phyloP scores from a whole-genome alignment of 495 filamentous ascomycete genomes.

The Hyphodiscus hymeniophilus region DNA sequence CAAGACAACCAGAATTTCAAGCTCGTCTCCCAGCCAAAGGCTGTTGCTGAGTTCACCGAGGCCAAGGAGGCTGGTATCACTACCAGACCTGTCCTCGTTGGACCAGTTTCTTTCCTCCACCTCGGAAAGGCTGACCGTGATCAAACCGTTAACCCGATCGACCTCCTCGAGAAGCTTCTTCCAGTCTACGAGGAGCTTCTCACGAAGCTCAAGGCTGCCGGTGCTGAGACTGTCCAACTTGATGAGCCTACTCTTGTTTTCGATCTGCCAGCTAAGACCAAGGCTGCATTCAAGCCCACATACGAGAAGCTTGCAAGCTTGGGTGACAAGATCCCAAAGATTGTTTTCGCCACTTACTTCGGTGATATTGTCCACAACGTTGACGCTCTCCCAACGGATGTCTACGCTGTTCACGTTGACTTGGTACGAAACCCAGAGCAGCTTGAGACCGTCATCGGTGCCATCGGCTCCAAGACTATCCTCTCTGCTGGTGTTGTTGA shows the following conservation, averaged over 20 bases:
- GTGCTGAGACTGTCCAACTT: slow-evolving; percentile 92
- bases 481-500: slow-evolving; percentile 95
- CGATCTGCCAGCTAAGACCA: slow-evolving; percentile 77
- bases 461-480: slow-evolving; percentile 75
- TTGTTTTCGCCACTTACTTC: slow-evolving; percentile 93
- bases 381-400: slow-evolving; percentile 65
- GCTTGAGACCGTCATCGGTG: slow-evolving; percentile 67
- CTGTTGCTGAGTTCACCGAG: slow-evolving; percentile 87
- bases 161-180: slow-evolving; percentile 81
- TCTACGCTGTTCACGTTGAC: slow-evolving; percentile 86
- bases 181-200: slow-evolving; percentile 91
- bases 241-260: slow-evolving; percentile 96
- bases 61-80: slow-evolving; percentile 90
- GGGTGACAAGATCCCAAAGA: slow-evolving; percentile 67
- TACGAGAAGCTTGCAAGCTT: slow-evolving; percentile 79
- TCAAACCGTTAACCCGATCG: slow-evolving; percentile 84
- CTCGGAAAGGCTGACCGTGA: slow-evolving; percentile 96
- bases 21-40: slow-evolving; percentile 80
- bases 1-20: slow-evolving; percentile 94
- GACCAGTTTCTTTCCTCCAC: slow-evolving; percentile 91
- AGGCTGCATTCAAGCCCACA: slow-evolving; percentile 94
- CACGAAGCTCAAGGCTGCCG: slow-evolving; percentile 83
- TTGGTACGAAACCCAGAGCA: slow-evolving; percentile 96
- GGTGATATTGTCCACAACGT: slow-evolving; percentile 99
- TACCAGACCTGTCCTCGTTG: slow-evolving; percentile 90